A percentile compares a stretch with the other conserved stretches of the same genome.
These are phyloP conservation scores for Neolentinus lepideus DNA, from an alignment of 1,284 basidiomycete genomes.

Conservation along the genomic window DNA sequence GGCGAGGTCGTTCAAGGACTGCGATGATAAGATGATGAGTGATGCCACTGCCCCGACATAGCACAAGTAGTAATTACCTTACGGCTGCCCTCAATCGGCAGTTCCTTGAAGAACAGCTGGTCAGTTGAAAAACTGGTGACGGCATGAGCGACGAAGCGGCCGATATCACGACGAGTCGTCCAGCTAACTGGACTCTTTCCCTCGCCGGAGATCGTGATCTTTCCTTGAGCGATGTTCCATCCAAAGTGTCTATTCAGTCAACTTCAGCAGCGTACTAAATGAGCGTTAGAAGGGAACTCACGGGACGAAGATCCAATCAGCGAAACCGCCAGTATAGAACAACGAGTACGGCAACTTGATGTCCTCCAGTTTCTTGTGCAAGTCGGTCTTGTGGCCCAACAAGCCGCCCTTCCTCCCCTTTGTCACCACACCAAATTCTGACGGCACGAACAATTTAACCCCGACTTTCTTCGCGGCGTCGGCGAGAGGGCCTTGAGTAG, in stretches of 20 bases:
- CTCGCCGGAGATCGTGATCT: slow-evolving; percentile 23
- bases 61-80: slow-evolving; percentile 7
- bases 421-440: slow-evolving; percentile 25
- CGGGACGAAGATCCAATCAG: slow-evolving; percentile 11
- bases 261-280: background rate
- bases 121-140: slow-evolving; percentile 22
- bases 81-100: slow-evolving; percentile 32
- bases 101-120: slow-evolving; percentile 20
- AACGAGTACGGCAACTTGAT: slow-evolving; percentile 14
- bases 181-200: slow-evolving; percentile 22
- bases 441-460: slow-evolving; percentile 31
- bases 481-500: slow-evolving; percentile 23
- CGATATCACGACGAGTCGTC: slow-evolving; percentile 25
- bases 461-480: slow-evolving; percentile 29
- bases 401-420: slow-evolving; percentile 17
- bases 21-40: background rate
- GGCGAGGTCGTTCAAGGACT: slow-evolving; percentile 14
- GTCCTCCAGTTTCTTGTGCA: slow-evolving; percentile 20
- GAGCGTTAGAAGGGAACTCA: background rate
- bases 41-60: background rate
- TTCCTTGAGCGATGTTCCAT: slow-evolving; percentile 14
- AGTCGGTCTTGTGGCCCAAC: slow-evolving; percentile 6
- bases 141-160: slow-evolving; percentile 27
- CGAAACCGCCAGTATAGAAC: slow-evolving; percentile 22
- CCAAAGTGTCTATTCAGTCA: background rate